Conservation (phyloP, 192 early-diverging fungal species). For the Backusella tuberculispora region DNA sequence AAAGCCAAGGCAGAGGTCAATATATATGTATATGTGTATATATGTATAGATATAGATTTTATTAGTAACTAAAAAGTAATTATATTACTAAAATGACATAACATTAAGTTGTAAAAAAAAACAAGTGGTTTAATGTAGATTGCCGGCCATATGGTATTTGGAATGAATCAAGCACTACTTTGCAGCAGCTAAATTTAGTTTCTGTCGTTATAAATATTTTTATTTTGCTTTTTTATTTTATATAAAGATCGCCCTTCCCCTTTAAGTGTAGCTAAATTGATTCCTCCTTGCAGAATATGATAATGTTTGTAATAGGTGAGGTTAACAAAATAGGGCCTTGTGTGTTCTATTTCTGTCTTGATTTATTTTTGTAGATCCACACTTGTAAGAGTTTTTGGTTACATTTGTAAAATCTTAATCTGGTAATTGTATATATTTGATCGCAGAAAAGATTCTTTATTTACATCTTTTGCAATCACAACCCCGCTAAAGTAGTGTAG, state of each 20-base stretch:
- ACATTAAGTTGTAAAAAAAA: not conserved
- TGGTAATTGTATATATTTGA: not conserved
- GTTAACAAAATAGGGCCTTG: conserved; percentile 10
- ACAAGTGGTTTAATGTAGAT: not conserved
- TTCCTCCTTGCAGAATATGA: conserved; percentile 2
- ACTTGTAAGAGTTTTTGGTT: not conserved
- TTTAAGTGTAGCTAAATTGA: conserved; percentile 15
- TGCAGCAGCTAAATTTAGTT: conserved; percentile 18
- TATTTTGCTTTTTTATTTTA: conserved; percentile 1
- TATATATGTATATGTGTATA: not conserved
- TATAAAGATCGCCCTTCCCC: conserved; percentile 13
- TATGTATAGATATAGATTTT: not conserved
- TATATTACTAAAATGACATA: conserved; percentile 1
- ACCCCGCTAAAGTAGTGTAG: not conserved
- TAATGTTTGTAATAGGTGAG: conserved; percentile 6
- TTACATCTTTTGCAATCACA: conserved; percentile 8
- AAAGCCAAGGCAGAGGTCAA: not conserved
- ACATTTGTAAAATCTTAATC: conserved; percentile 7
- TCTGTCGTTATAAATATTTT: conserved; percentile 14
- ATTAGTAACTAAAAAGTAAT: conserved; percentile 11
- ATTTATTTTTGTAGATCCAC: conserved; percentile 9
- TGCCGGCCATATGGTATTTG: not conserved
- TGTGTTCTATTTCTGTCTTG: conserved; percentile 1
- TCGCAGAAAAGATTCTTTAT: not conserved
- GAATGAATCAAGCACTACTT: conserved; percentile 9